These are phyloP conservation scores for Diutina pseudorugosa DNA, from an alignment of 1,139 yeast species.

Conservation along the genomic window DNA sequence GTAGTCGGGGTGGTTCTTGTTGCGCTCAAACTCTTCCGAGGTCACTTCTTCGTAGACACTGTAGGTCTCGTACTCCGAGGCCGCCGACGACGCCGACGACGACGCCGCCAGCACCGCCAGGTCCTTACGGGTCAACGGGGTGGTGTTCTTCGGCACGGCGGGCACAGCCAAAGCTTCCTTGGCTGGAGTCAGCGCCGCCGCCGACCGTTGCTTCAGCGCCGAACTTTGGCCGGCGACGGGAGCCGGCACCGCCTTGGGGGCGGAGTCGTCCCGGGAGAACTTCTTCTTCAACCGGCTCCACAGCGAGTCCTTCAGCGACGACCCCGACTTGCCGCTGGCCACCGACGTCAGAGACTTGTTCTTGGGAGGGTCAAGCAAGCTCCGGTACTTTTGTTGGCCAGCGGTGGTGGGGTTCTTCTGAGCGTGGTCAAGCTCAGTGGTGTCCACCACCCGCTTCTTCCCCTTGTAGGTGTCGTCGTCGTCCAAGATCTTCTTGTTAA, in stretches of 20 bases:
- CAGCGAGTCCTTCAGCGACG: background rate
- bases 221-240: background rate
- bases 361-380: background rate
- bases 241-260: background rate
- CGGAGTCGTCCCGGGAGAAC: background rate
- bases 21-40: slow-evolving; percentile 31
- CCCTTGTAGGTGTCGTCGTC: slow-evolving; percentile 15
- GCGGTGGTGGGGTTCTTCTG: background rate
- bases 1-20: slow-evolving; percentile 38
- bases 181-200: background rate
- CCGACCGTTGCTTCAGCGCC: background rate
- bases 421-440: background rate
- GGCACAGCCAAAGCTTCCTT: background rate
- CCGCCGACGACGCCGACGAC: slow-evolving; percentile 8
- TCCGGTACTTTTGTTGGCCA: background rate
- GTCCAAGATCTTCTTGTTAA: slow-evolving; percentile 18
- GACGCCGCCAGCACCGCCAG: background rate
- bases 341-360: background rate
- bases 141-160: background rate
- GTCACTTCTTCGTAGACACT: slow-evolving; percentile 42
- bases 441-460: background rate
- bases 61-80: slow-evolving; percentile 18
- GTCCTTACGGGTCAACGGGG: background rate
- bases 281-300: slow-evolving; percentile 3
- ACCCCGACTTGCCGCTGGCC: background rate